These are phyloP conservation scores for Eremothecium cymbalariae DNA, from an alignment of 1,139 yeast genomes.

Conservation along the genomic window DNA sequence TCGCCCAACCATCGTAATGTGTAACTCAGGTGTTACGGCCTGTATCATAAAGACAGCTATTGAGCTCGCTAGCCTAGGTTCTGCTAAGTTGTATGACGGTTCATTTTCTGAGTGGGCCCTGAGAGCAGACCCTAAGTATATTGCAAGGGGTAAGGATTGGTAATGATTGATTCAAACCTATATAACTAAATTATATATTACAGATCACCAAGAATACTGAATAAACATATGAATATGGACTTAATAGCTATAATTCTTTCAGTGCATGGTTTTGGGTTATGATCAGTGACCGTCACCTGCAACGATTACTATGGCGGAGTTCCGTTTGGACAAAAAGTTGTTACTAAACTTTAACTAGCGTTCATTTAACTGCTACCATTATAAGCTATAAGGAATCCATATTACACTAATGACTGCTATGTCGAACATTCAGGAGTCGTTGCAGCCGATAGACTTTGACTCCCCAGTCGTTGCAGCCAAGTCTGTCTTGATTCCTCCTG, in stretches of 20 bases:
- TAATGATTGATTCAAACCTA: background rate
- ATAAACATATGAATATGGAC: no score
- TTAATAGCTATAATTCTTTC: no score
- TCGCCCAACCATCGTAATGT: slow-evolving; percentile 72
- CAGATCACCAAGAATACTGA: no score
- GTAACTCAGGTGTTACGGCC: slow-evolving; percentile 96
- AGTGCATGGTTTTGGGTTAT: no score
- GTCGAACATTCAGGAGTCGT: background rate
- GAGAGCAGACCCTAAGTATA: slow-evolving; percentile 31
- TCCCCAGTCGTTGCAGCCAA: slow-evolving; percentile 2
- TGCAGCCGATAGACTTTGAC: slow-evolving; percentile 4
- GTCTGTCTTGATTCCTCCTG: slow-evolving; percentile 32
- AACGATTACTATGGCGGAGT: no score
- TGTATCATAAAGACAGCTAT: slow-evolving; percentile 70
- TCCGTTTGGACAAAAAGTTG: no score
- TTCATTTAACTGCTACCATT: no score
- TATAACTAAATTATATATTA: background rate
- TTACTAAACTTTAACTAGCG: no score
- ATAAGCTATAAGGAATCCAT: no score
- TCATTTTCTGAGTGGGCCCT: slow-evolving; percentile 67
- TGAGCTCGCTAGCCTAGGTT: slow-evolving; percentile 45
- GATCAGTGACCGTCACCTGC: no score
- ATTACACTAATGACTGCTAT: no score
- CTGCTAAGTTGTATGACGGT: slow-evolving; percentile 78
- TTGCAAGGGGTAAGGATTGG: slow-evolving; percentile 27